A percentile compares a stretch with the other conserved stretches of the same genome.
Evolutionary conservation across 192 early-diverging fungal genomes (phyloP).

Genomic region (Gryganskiella cystojenkinii): DNA sequence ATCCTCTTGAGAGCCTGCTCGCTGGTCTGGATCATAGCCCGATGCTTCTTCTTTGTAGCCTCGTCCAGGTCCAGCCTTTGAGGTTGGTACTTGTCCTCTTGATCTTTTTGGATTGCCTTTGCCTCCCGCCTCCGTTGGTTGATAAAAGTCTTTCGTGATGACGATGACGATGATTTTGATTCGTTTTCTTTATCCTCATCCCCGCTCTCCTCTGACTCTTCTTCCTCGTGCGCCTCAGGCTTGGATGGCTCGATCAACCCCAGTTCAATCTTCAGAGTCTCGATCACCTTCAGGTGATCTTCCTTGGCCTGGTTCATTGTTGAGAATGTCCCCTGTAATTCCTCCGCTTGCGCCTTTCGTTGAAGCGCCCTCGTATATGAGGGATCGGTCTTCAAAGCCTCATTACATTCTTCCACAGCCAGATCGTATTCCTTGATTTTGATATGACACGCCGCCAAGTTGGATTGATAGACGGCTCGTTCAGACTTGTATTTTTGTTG

Average conservation of each 20-base stretch:
- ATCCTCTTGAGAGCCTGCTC: slow-evolving; percentile 56
- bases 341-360: slow-evolving; percentile 71
- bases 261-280: slow-evolving; percentile 46
- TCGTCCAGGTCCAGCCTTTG: slow-evolving; percentile 24
- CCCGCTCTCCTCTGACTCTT: background rate
- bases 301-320: slow-evolving; percentile 48
- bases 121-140: too few relatives aligned
- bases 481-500: slow-evolving; percentile 40
- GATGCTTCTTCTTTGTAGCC: slow-evolving; percentile 54
- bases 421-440: slow-evolving; percentile 47
- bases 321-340: slow-evolving; percentile 58
- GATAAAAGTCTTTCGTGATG: background rate
- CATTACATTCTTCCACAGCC: slow-evolving; percentile 28
- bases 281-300: slow-evolving; percentile 58
- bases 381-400: slow-evolving; percentile 64
- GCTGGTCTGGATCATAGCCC: slow-evolving; percentile 47
- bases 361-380: slow-evolving; percentile 67
- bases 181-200: background rate
- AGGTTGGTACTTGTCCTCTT: slow-evolving; percentile 7
- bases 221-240: background rate
- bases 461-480: slow-evolving; percentile 64
- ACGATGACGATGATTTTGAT: background rate
- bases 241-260: slow-evolving; percentile 28
- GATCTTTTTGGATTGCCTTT: background rate
- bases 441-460: slow-evolving; percentile 75